Base-by-base conservation (phyloP, 225 moss, liverwort and hornwort genomes). In the Polytrichum commune region DNA sequence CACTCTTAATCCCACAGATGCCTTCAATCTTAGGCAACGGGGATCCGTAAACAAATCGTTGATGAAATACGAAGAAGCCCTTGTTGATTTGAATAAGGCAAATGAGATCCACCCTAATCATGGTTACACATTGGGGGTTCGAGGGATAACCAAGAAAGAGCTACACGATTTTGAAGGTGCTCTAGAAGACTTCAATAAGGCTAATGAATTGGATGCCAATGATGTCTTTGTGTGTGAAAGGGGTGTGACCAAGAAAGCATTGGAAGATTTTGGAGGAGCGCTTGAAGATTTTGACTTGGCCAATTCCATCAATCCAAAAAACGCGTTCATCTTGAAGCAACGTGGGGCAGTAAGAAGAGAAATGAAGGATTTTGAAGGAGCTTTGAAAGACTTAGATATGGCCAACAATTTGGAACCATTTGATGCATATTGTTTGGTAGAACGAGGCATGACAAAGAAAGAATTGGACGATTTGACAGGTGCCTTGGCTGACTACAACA, bases 191-290 rank as follows among this genome's bases (percentile, higher is more conserved):
- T 22, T 58, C 22, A 22, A 58, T 22, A 58, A 19, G 57, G 57
- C 57, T 58, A 58, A 19, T 19, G 18, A 58, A 58, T 22, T 58
- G 57, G 57, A 58, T 58, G 5, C 22, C 18, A 58, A 19, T 58
- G 57, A 58, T 6, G 5, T 58, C 19, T 19, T 6, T 19, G 19
- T 58, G 6, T 19, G 57, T 58, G 57, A 58, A 58, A 19, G 57
- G 19, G 57, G 57, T 58, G 62, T 62, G 19, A 70, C 65, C 0
- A 76, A 76, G 23, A 57, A 67, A 63, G 1, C 33, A 1, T 28
- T 77, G 33, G 68, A 38, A 7, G 77, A 77, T 27, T 77, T 72
- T 30, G 19, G 25, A 53, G 68, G 62, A 9, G 72, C 67, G 26
- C 55, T 68, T 26, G 8, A 67, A 4, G 72, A 73, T 32, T 61